Conservation (phyloP, 2,329 filamentous ascomycete genomes). For the Bipolaris gigantea region DNA sequence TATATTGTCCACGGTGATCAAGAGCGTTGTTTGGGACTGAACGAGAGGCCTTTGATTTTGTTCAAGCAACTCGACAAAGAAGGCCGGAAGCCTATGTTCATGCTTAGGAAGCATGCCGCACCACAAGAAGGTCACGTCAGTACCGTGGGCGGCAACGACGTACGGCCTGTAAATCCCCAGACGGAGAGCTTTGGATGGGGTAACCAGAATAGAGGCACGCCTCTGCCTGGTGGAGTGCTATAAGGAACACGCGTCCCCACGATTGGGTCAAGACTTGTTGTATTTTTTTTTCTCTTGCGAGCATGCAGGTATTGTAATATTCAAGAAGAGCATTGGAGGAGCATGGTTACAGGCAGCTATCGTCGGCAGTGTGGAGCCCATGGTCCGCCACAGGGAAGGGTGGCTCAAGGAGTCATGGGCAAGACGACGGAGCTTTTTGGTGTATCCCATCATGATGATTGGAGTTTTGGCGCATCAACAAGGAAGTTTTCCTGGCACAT, state of each 20-base stretch:
- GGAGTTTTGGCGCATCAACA: conserved; percentile 3
- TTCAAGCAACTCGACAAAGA: conserved; percentile 98
- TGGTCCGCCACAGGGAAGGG: background rate
- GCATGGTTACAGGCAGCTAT: background rate
- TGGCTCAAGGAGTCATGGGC: background rate
- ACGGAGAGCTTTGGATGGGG: conserved; percentile 30
- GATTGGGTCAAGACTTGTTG: background rate
- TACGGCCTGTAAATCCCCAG: conserved; percentile 26
- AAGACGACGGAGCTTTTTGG: background rate
- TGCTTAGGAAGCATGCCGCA: conserved; percentile 74
- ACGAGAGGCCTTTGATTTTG: conserved; percentile 91
- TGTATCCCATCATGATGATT: conserved; percentile 1
- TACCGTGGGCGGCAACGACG: conserved; percentile 44
- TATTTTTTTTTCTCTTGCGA: background rate
- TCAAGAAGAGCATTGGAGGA: background rate
- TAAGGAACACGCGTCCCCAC: conserved; percentile 3
- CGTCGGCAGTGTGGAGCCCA: background rate
- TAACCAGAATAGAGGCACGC: conserved; percentile 28
- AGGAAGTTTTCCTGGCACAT: background rate
- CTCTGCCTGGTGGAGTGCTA: conserved; percentile 29
- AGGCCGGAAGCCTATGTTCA: conserved; percentile 99
- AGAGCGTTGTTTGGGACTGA: conserved; percentile 85
- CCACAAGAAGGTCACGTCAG: conserved; percentile 51
- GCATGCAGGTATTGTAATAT: conserved; percentile 8
- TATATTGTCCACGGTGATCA: conserved; percentile 99